Percentiles rank a stretch among this genome's conserved stretches.
Conservation (phyloP, 495 filamentous ascomycete species). For the Penicillium psychrofluorescens region DNA sequence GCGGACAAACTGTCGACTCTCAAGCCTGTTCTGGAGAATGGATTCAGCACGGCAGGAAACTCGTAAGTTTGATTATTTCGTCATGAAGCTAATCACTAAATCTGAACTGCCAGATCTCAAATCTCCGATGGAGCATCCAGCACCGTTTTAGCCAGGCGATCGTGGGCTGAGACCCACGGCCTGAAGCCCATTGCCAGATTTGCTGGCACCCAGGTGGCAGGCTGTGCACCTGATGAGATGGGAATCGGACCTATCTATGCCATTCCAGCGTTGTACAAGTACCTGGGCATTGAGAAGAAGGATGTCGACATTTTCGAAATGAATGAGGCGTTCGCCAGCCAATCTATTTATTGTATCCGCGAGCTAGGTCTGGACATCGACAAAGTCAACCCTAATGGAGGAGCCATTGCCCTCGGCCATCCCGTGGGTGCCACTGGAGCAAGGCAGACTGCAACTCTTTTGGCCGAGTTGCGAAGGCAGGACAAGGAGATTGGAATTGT, state of each 20-base stretch:
- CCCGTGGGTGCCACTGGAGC: conserved; percentile 66
- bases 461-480: conserved; percentile 59
- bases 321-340: conserved; percentile 88
- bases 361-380: conserved; percentile 59
- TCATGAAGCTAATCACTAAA: neutral
- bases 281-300: conserved; percentile 58
- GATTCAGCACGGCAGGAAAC: conserved; percentile 64
- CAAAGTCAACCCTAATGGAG: conserved; percentile 82
- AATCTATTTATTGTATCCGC: conserved; percentile 77
- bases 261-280: conserved; percentile 72
- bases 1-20: conserved; percentile 67
- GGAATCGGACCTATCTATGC: conserved; percentile 80
- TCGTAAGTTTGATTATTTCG: conserved; percentile 12
- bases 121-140: conserved; percentile 58
- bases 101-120: conserved; percentile 10
- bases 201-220: conserved; percentile 72
- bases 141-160: conserved; percentile 76
- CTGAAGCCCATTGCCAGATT: conserved; percentile 83
- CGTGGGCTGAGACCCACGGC: conserved; percentile 64
- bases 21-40: conserved; percentile 74
- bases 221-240: conserved; percentile 81
- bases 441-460: conserved; percentile 64
- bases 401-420: conserved; percentile 68
- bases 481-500: conserved; percentile 70
- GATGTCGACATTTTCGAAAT: conserved; percentile 80